A percentile compares a stretch with the other conserved stretches of the same genome.
Conservation (phyloP, 2,329 filamentous ascomycete genomes). For the Colletotrichum liaoningense region DNA sequence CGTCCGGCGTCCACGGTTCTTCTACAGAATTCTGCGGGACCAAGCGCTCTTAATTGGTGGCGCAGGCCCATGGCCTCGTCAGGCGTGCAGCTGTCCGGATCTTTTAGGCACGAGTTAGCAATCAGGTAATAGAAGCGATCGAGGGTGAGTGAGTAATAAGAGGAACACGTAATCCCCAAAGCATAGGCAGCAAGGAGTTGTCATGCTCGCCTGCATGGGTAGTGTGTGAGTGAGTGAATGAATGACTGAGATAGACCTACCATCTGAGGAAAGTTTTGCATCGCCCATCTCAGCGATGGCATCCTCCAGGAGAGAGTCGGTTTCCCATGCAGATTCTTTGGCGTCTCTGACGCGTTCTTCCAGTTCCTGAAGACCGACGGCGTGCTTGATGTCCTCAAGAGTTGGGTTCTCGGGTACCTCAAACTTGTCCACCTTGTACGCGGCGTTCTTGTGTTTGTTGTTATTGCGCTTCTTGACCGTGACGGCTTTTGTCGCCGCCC, state of each 20-base stretch:
- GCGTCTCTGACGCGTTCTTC: slow-evolving; percentile 64
- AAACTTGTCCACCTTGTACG: slow-evolving; percentile 48
- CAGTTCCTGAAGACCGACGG: slow-evolving; percentile 52
- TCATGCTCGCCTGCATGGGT: slow-evolving; percentile 17
- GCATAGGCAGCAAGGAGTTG: slow-evolving; percentile 12
- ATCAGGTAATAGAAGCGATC: slow-evolving; percentile 8
- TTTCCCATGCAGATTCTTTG: slow-evolving; percentile 67
- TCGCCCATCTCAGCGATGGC: slow-evolving; percentile 68
- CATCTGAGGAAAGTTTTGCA: slow-evolving; percentile 55
- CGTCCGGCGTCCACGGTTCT: slow-evolving; percentile 75
- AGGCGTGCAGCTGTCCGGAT: slow-evolving; percentile 69
- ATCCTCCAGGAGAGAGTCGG: slow-evolving; percentile 73
- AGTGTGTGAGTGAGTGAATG: background rate
- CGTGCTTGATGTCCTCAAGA: slow-evolving; percentile 49
- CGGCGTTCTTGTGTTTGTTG: slow-evolving; percentile 41
- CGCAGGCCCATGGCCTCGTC: slow-evolving; percentile 78
- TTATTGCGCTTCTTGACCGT: slow-evolving; percentile 43
- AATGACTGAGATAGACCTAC: slow-evolving; percentile 47
- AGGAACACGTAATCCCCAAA: slow-evolving; percentile 26
- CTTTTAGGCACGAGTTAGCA: slow-evolving; percentile 37
- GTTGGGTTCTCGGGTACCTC: slow-evolving; percentile 48
- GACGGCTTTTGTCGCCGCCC: slow-evolving; percentile 44
- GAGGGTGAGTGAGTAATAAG: slow-evolving; percentile 2
- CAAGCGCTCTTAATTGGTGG: slow-evolving; percentile 78
- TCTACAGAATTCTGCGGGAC: slow-evolving; percentile 81